Evolutionary conservation across 2,329 filamentous ascomycete species (phyloP), one percentile per base, ranked within the genome.

Genomic region (Zarea fungicola): DNA sequence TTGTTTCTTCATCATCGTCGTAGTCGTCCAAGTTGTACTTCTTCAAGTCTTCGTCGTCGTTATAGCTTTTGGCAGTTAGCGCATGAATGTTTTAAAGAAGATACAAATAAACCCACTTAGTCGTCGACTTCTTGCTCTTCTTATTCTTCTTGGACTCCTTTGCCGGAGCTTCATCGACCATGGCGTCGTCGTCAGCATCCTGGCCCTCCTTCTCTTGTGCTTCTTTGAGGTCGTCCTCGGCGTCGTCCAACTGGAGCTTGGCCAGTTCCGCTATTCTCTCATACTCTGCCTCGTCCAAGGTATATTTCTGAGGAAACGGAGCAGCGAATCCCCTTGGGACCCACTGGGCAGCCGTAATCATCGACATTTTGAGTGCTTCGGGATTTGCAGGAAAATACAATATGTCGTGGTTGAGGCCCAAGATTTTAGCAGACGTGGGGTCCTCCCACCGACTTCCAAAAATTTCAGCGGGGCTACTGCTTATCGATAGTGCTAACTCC

Each of bases 1-100:
- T 56, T 23, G 64, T 62, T 16, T 62, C 66, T 14, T 88, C 80
- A 25, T 83, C 83, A 40, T 93, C 87, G 57, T 99, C 93, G 66
- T 99, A 99, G 67, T 96, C 84, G 55, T 97, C 92, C 48, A 99
- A 78, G 63, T 99, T 85, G 69, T 96, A 99, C 69, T 99, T 90
- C 69, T 92, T 93, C 42, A 99, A 77, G 64, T 96, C 91, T 57
- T 95, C 89, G 62, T 96, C 89, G 55, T 85, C 74, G 31, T 81
- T 72, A 49, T 76, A 79, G 55, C 21, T n/a, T 34, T 5, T n/a
- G n/a, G 2, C 6, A 32, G 50, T 62, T 48, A 61, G 59, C 54
- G 37, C 26, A 35, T 19, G 52, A 51, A 31, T 43, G 41, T 26
- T 23, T 14, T 6, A 18, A 6, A 6, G 7, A 22, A 1, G 29